Evolutionary conservation across 2,329 filamentous ascomycete genomes (phyloP), one percentile per base, ranked within the genome.

Genomic region (Cadophora sp.): DNA sequence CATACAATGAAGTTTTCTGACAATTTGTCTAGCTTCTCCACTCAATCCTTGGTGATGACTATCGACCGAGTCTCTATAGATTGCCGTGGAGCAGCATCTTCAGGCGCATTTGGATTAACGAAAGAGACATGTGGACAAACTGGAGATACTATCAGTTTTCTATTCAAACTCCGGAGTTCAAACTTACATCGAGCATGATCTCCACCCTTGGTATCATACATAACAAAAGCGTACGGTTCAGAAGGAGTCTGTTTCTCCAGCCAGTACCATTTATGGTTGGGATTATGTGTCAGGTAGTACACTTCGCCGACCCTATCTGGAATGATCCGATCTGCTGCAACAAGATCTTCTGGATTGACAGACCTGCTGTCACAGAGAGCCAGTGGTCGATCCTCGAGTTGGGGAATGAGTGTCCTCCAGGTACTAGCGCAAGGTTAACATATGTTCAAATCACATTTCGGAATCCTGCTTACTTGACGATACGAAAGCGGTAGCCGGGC

Each of bases 241-340:
- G 59, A 51, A 3, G 65, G 62, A 1, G 58, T 73, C 50, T 74
- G 72, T 39, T 73, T 69, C 6, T 70, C 64, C 3, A 75, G 62
- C 72, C 72, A 76, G 62, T 64, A 75, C 73, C 72, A 75, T 55
- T 71, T 59, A 30, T 76, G 74, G 1, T 69, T 65, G 27, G 68
- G 67, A 50, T 71, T 74, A 45, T 73, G 62, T 13, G 63, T 70
- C 11, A 74, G 53, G 51, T 75, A 76, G 50, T 73, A 75, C 6
- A 75, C 68, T 59, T 76, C 75, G 3, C 73, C 73, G 0, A 69
- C 66, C 9, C 63, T 53, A 33, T 70, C 60, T 24, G 73, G 74
- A 14, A 72, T 63, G 30, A 75, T 66, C 20, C 73, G 65, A 62
- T 76, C 75, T 14, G 69, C 65, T 0, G 73, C 59, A 55, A 75